Evolutionary conservation across 2,329 filamentous ascomycete species (phyloP).

Genomic region (Nannizzia gypsea): DNA sequence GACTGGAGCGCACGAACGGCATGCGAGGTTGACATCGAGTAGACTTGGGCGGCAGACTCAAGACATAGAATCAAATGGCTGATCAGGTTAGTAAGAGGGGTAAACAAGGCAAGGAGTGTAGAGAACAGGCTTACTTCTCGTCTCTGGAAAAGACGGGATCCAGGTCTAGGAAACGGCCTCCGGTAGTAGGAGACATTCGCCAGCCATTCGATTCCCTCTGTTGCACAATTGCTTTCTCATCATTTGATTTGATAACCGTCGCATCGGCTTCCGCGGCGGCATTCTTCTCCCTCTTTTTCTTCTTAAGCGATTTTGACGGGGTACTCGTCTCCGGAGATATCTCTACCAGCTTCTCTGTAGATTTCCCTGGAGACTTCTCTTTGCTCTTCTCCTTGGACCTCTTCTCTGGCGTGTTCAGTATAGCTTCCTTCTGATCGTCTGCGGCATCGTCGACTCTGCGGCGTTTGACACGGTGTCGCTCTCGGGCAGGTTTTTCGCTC

Average conservation of each 20-base stretch:
- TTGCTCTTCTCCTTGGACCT: background rate
- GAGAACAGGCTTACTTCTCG: constrained; percentile 35
- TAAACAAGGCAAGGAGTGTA: background rate
- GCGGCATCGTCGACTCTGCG: constrained; percentile 1
- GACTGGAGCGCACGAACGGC: constrained; percentile 57
- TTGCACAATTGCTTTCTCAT: background rate
- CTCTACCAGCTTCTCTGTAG: background rate
- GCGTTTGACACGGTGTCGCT: constrained; percentile 10
- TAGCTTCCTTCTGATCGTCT: too few relatives aligned
- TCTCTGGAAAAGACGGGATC: constrained; percentile 49
- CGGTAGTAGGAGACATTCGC: constrained; percentile 18
- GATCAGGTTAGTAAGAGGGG: background rate
- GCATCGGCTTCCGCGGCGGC: background rate
- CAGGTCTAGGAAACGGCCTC: constrained; percentile 44
- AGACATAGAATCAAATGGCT: constrained; percentile 67
- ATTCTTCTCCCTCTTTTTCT: background rate
- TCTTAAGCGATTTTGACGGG: background rate
- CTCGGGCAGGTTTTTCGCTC: constrained; percentile 4
- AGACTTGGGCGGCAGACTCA: constrained; percentile 64
- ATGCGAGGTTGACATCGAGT: constrained; percentile 69
- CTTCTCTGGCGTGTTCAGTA: background rate
- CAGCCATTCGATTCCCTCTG: constrained; percentile 4
- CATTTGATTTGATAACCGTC: background rate
- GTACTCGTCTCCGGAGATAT: background rate
- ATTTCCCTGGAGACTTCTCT: background rate